A percentile compares a stretch with the other conserved stretches of the same genome.
phyloP scores from a whole-genome alignment of 2,329 filamentous ascomycete genomes.

The Akanthomyces uredinophilus region DNA sequence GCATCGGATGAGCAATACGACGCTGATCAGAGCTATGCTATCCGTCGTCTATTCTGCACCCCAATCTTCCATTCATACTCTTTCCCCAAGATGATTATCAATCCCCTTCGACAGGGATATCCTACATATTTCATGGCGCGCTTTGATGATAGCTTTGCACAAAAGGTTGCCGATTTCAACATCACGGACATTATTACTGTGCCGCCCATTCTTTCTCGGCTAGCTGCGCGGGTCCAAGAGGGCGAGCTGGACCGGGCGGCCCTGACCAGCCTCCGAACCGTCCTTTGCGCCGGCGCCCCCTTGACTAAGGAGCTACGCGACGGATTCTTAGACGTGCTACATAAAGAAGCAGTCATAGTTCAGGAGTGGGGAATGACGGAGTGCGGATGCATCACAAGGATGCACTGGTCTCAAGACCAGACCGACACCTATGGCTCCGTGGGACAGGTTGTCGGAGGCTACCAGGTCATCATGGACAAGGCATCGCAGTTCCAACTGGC shows the following conservation, averaged over 20 bases:
- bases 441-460: neutral
- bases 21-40: neutral
- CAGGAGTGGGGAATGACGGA: neutral
- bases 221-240: neutral
- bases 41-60: neutral
- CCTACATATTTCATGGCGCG: neutral
- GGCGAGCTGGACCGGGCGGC: neutral
- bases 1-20: neutral
- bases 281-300: neutral
- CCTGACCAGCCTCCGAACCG: neutral
- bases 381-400: neutral
- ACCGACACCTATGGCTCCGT: neutral
- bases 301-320: neutral
- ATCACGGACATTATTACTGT: neutral
- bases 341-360: neutral
- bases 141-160: neutral
- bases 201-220: neutral
- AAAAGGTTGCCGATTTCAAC: neutral
- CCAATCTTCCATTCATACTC: neutral
- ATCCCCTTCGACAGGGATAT: neutral
- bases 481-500: neutral
- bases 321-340: neutral
- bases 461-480: neutral
- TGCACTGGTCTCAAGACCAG: neutral
- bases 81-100: neutral